These are phyloP conservation scores for Coemansia sp. DNA, from an alignment of 192 early-diverging fungal species.

Conservation along the genomic window DNA sequence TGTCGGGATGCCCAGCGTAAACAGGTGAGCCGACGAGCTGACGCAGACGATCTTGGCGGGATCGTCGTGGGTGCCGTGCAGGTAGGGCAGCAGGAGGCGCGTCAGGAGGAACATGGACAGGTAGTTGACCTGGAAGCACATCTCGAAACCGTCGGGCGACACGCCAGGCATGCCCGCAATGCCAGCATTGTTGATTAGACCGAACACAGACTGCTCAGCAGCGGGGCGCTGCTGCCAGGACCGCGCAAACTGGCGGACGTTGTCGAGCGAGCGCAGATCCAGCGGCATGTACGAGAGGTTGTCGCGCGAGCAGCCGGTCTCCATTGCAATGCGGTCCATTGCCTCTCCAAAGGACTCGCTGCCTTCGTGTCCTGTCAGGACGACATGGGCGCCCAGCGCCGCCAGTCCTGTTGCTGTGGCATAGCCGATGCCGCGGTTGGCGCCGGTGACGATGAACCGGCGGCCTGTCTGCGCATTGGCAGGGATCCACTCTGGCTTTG, in stretches of 20 bases:
- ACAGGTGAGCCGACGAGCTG: constrained; percentile 43
- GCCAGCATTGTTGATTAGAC: constrained; percentile 51
- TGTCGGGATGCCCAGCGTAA: constrained; percentile 48
- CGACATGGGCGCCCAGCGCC: constrained; percentile 46
- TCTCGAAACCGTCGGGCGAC: constrained; percentile 50
- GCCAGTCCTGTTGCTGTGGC: constrained; percentile 45
- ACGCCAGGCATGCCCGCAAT: constrained; percentile 47
- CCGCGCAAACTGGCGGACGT: constrained; percentile 25
- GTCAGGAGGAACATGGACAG: constrained; percentile 54
- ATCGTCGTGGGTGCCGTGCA: constrained; percentile 5
- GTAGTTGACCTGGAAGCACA: constrained; percentile 55
- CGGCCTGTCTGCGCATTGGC: constrained; percentile 34
- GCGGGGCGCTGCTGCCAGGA: constrained; percentile 29
- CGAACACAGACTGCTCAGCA: constrained; percentile 8
- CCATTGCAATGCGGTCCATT: constrained; percentile 42
- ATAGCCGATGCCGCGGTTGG: constrained; percentile 51
- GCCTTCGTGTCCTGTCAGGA: constrained; percentile 41
- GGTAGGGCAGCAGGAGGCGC: constrained; percentile 33
- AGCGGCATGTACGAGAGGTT: constrained; percentile 41
- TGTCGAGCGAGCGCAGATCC: constrained; percentile 48
- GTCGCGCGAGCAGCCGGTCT: constrained; percentile 43
- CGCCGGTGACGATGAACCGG: constrained; percentile 46
- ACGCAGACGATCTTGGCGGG: constrained; percentile 46
- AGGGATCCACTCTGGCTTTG: constrained; percentile 41
- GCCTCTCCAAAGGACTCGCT: constrained; percentile 35